Evolutionary conservation across 495 filamentous ascomycete species (phyloP).

Genomic region (Podospora comata): DNA sequence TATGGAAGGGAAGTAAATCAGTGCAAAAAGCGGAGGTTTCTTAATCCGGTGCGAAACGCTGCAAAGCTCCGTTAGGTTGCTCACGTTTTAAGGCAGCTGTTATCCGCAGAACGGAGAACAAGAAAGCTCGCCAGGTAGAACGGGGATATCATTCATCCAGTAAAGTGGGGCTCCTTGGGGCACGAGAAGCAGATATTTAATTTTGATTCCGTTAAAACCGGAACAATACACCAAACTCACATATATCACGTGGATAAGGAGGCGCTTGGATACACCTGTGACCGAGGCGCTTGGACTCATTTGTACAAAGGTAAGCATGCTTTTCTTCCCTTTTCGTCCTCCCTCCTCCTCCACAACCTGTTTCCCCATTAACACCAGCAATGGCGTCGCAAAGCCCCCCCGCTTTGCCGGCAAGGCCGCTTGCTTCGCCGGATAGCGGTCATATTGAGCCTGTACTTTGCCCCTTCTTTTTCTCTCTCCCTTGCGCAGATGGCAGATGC

Average conservation of each 20-base stretch:
- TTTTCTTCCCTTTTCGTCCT: not conserved
- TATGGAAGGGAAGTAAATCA: too few species aligned
- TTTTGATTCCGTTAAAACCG: not conserved
- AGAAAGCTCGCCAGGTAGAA: too few species aligned
- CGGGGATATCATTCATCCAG: too few species aligned
- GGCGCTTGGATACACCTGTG: not conserved
- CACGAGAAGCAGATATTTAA: not conserved
- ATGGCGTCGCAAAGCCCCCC: not conserved
- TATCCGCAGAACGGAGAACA: too few species aligned
- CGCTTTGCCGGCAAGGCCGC: not conserved
- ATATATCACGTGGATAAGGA: not conserved
- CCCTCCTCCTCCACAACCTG: not conserved
- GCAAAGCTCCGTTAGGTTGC: too few species aligned
- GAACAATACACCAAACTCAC: not conserved
- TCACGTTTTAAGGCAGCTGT: too few species aligned
- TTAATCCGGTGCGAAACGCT: too few species aligned
- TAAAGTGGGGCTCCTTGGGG: too few species aligned
- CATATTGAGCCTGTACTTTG: not conserved
- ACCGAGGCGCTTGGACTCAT: not conserved
- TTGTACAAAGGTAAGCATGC: not conserved
- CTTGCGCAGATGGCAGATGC: constrained; percentile 10
- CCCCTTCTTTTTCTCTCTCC: not conserved
- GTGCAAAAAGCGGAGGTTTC: too few species aligned
- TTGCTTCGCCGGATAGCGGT: not conserved
- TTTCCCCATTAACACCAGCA: not conserved